These are phyloP conservation scores for Plasmodium sp. DNA, from an alignment of 169 alveolate species.

Conservation along the genomic window DNA sequence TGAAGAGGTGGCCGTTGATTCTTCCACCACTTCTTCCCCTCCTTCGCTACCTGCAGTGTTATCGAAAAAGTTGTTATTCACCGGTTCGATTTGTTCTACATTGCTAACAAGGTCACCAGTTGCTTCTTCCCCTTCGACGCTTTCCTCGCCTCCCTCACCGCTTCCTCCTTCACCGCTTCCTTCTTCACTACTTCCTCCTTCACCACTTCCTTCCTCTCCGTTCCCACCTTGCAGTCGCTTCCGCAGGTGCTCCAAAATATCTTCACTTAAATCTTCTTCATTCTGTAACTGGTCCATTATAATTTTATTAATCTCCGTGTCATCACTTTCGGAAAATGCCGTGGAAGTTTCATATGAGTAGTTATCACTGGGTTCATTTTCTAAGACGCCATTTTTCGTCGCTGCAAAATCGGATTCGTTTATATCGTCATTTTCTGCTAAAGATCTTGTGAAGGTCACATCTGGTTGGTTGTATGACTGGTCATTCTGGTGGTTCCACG, in stretches of 20 bases:
- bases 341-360: not conserved
- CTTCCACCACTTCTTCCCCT: not conserved
- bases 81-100: not conserved
- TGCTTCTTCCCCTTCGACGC: not conserved
- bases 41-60: not conserved
- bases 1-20: not conserved
- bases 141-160: not conserved
- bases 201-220: not conserved
- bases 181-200: not conserved
- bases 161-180: not conserved
- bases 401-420: not conserved
- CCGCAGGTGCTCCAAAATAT: not conserved
- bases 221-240: not conserved
- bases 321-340: not conserved
- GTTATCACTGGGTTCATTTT: not conserved
- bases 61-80: not conserved
- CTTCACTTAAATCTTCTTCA: not conserved
- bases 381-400: not conserved
- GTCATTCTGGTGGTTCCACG: constrained; percentile 2
- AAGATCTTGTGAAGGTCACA: not conserved
- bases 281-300: not conserved
- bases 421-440: not conserved
- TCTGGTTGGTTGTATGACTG: not conserved
- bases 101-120: not conserved
- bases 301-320: not conserved